These are phyloP conservation scores for Gossypium armourianum DNA, from an alignment of 441 rosid species.

Conservation along the genomic window DNA sequence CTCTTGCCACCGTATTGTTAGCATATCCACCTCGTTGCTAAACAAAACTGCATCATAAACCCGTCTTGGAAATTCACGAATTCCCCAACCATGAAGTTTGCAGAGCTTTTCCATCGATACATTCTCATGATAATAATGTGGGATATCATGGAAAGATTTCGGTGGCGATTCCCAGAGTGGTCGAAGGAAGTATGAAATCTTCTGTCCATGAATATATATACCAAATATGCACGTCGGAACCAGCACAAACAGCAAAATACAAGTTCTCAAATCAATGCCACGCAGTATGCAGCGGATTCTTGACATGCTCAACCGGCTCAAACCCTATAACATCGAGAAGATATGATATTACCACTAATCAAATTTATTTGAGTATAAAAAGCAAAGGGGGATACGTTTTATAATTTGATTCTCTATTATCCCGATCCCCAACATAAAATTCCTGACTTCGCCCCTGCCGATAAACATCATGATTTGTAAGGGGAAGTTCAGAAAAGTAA, in stretches of 20 bases:
- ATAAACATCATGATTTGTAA: background rate
- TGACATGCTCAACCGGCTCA: conserved; percentile 51
- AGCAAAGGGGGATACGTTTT: background rate
- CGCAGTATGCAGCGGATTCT: conserved; percentile 69
- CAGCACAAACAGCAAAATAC: conserved; percentile 43
- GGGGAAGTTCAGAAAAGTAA: background rate
- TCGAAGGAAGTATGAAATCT: conserved; percentile 68
- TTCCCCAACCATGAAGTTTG: conserved; percentile 79
- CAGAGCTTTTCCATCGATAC: conserved; percentile 64
- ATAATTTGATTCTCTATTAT: background rate
- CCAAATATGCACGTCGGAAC: conserved; percentile 62
- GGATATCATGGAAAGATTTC: conserved; percentile 58
- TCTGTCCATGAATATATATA: conserved; percentile 74
- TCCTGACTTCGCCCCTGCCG: background rate
- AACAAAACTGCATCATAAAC: conserved; percentile 76
- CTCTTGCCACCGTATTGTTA: conserved; percentile 68
- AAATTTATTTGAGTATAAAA: background rate
- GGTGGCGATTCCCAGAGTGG: conserved; percentile 90
- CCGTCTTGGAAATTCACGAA: conserved; percentile 71
- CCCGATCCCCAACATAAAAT: too few species aligned
- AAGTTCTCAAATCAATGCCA: conserved; percentile 51
- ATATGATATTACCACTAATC: background rate
- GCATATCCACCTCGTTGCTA: conserved; percentile 70
- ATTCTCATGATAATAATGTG: conserved; percentile 71
- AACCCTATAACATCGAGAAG: conserved; percentile 35